These are phyloP conservation scores for Pseudogymnoascus sp. DNA, from an alignment of 2,329 filamentous ascomycete species.

Conservation along the genomic window DNA sequence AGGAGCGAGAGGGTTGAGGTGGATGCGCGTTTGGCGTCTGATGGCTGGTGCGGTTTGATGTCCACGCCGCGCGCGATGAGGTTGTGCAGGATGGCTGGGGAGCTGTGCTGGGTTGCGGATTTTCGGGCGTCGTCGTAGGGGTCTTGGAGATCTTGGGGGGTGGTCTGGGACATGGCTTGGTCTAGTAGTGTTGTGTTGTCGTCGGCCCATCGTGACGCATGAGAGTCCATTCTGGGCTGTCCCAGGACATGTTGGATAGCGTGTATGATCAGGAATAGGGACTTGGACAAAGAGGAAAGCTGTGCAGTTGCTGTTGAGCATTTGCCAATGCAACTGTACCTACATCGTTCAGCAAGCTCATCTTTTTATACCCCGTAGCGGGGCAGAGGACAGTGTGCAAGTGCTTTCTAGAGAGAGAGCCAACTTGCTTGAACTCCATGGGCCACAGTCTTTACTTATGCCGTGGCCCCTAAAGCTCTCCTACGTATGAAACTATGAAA, in stretches of 20 bases:
- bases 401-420: no score
- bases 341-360: no score
- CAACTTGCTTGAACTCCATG: no score
- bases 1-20: slow-evolving; percentile 10
- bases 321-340: no score
- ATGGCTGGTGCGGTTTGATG: neutral
- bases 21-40: neutral
- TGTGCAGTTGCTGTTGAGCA: neutral
- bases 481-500: no score
- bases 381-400: no score
- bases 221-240: no score
- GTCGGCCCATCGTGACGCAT: neutral
- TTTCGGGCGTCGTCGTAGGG: neutral
- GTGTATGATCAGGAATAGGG: neutral
- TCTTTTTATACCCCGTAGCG: no score
- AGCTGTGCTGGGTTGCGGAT: neutral
- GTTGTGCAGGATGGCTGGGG: slow-evolving; percentile 1
- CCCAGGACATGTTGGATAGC: no score
- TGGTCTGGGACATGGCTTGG: neutral
- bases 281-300: neutral
- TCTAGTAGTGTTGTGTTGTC: slow-evolving; percentile 1
- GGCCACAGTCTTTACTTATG: no score
- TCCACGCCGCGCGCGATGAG: slow-evolving; percentile 11
- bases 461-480: no score
- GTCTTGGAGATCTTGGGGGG: neutral